phyloP scores from a whole-genome alignment of 1,284 basidiomycete species.

The Leccinum fallax region DNA sequence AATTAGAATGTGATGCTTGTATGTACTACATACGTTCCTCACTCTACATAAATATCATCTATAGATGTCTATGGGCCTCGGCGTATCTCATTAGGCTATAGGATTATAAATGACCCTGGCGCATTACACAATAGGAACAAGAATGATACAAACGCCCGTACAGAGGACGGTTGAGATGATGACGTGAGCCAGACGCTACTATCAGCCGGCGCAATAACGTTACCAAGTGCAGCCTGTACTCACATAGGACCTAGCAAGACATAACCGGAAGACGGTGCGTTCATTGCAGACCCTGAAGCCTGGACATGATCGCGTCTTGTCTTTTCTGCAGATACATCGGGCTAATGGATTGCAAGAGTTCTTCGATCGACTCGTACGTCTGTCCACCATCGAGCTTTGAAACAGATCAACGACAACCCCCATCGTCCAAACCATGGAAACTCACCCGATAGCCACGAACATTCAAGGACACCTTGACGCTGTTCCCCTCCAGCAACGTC shows the following conservation, averaged over 20 bases:
- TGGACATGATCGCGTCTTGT: constrained; percentile 49
- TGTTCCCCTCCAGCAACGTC: constrained; percentile 55
- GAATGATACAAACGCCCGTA: constrained; percentile 5
- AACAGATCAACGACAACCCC: constrained; percentile 9
- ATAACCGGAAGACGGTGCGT: not conserved
- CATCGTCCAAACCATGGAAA: not conserved
- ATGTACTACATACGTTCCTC: not conserved
- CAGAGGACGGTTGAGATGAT: not conserved
- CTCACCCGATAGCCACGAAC: constrained; percentile 55
- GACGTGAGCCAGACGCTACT: not conserved
- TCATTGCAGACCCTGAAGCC: constrained; percentile 47
- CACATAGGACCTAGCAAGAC: constrained; percentile 6
- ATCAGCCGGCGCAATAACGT: constrained; percentile 9
- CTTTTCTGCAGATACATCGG: constrained; percentile 49
- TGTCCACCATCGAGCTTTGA: constrained; percentile 24
- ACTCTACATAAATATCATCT: not conserved
- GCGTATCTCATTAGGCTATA: not conserved
- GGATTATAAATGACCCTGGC: not conserved
- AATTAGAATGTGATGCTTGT: not conserved
- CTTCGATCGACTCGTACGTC: constrained; percentile 59
- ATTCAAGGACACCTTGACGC: constrained; percentile 50
- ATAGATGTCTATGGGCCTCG: not conserved
- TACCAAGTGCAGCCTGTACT: not conserved
- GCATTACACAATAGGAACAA: constrained; percentile 15
- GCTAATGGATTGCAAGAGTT: constrained; percentile 54